These are phyloP conservation scores for Fusarium nisikadoi DNA, from an alignment of 2,329 filamentous ascomycete genomes.

Conservation along the genomic window DNA sequence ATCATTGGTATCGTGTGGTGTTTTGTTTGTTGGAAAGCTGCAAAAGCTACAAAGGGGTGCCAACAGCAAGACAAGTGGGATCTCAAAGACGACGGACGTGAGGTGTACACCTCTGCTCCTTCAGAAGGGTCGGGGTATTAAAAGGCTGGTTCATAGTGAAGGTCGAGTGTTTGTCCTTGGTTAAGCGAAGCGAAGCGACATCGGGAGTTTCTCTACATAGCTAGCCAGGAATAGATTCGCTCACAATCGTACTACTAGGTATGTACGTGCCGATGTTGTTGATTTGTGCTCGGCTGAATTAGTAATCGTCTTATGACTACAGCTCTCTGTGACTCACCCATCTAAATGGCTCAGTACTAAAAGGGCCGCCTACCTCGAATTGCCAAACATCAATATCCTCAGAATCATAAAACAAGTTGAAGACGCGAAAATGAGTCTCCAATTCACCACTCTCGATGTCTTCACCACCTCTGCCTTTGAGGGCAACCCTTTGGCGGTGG, in stretches of 20 bases:
- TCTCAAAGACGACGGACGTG: no score
- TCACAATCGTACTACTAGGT: not conserved
- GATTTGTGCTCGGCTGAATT: not conserved
- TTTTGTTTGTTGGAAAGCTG: not conserved
- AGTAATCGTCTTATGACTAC: not conserved
- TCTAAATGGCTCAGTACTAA: not conserved
- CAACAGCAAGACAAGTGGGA: no score
- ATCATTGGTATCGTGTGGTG: not conserved
- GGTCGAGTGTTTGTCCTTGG: no score
- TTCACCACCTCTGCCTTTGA: constrained; percentile 62
- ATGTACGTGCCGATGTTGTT: not conserved
- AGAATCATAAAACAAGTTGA: no score
- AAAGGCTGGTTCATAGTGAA: not conserved
- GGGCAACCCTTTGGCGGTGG: constrained; percentile 70
- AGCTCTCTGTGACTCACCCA: not conserved
- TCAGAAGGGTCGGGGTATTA: not conserved
- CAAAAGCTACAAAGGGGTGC: no score
- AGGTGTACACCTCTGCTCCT: not conserved
- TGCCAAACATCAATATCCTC: no score
- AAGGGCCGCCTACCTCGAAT: fast-evolving
- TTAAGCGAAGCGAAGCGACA: no score
- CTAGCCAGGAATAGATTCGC: no score
- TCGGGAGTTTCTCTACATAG: no score
- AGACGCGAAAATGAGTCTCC: constrained; percentile 47
- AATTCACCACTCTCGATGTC: constrained; percentile 66